Evolutionary conservation across 257 asterid genomes (phyloP).

Genomic region (Ilex aquifolium): DNA sequence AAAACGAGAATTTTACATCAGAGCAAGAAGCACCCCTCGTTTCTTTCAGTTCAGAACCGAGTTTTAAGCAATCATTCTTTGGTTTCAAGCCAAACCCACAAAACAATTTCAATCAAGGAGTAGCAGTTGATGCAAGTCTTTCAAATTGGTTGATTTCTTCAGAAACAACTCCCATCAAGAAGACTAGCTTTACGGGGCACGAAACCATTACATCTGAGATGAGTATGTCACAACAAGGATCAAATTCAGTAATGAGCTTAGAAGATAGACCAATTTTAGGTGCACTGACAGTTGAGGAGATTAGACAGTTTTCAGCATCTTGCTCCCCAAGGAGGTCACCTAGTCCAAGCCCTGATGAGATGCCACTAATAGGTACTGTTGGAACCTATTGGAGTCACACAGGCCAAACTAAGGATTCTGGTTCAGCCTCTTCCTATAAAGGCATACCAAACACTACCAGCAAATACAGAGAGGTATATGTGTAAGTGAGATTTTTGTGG

Average conservation of each 20-base stretch:
- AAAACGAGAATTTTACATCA: slow-evolving; percentile 63
- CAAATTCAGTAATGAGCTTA: slow-evolving; percentile 43
- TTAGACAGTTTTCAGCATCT: slow-evolving; percentile 57
- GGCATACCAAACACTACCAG: slow-evolving; percentile 65
- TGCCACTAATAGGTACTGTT: slow-evolving; percentile 86
- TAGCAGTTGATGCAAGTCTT: slow-evolving; percentile 86
- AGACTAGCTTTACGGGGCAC: slow-evolving; percentile 27
- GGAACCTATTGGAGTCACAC: slow-evolving; percentile 81
- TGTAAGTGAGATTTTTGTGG: slow-evolving; percentile 15
- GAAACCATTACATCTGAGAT: slow-evolving; percentile 32
- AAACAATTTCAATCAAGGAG: slow-evolving; percentile 37
- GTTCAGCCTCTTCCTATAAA: slow-evolving; percentile 52
- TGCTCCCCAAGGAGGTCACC: slow-evolving; percentile 77
- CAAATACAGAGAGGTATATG: slow-evolving; percentile 81
- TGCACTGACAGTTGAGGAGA: slow-evolving; percentile 86
- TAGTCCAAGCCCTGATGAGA: slow-evolving; percentile 78
- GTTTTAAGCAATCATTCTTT: slow-evolving; percentile 23
- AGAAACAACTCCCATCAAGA: slow-evolving; percentile 36
- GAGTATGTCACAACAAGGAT: slow-evolving; percentile 35
- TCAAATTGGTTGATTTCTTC: slow-evolving; percentile 77
- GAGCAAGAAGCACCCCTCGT: slow-evolving; percentile 36
- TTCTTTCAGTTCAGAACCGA: slow-evolving; percentile 46
- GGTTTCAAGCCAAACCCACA: slow-evolving; percentile 28
- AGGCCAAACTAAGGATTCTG: slow-evolving; percentile 29
- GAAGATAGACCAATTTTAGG: slow-evolving; percentile 97